phyloP scores from a whole-genome alignment of 2,329 filamentous ascomycete genomes.

The Ascochyta pisi region DNA sequence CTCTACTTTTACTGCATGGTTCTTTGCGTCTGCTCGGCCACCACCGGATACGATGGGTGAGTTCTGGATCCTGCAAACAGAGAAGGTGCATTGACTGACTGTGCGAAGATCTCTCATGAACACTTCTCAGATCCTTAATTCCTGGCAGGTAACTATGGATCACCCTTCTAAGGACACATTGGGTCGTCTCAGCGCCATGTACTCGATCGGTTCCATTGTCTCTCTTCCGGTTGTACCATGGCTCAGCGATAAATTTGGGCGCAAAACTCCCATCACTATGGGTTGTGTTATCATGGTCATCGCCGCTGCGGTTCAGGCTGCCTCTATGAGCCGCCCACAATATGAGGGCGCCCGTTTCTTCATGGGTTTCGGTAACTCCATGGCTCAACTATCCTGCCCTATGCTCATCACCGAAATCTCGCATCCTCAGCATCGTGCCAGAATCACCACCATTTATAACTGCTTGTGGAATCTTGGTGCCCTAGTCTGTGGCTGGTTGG shows the following conservation, averaged over 20 bases:
- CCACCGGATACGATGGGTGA: slow-evolving; percentile 61
- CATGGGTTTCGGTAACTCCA: slow-evolving; percentile 68
- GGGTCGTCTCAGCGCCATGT: slow-evolving; percentile 50
- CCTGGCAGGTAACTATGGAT: slow-evolving; percentile 42
- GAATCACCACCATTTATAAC: slow-evolving; percentile 39
- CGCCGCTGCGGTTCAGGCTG: slow-evolving; percentile 34
- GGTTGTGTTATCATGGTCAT: slow-evolving; percentile 52
- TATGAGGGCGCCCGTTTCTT: slow-evolving; percentile 65
- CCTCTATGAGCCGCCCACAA: slow-evolving; percentile 40
- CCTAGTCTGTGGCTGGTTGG: slow-evolving; percentile 43
- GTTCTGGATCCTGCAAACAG: slow-evolving; percentile 13
- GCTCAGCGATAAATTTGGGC: slow-evolving; percentile 50
- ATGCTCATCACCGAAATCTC: slow-evolving; percentile 55
- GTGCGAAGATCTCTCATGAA: slow-evolving; percentile 16
- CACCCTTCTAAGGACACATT: slow-evolving; percentile 42
- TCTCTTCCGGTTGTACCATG: slow-evolving; percentile 31
- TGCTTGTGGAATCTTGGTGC: slow-evolving; percentile 49
- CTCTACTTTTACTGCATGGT: slow-evolving; percentile 59
- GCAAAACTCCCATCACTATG: slow-evolving; percentile 42
- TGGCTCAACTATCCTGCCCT: slow-evolving; percentile 55
- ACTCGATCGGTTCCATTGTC: slow-evolving; percentile 42
- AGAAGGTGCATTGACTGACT: slow-evolving; percentile 1
- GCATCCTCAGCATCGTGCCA: slow-evolving; percentile 44
- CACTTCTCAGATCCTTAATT: slow-evolving; percentile 37
- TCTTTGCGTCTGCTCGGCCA: slow-evolving; percentile 59